phyloP scores from a whole-genome alignment of 2,329 filamentous ascomycete genomes.

The Alternaria tenuissima region DNA sequence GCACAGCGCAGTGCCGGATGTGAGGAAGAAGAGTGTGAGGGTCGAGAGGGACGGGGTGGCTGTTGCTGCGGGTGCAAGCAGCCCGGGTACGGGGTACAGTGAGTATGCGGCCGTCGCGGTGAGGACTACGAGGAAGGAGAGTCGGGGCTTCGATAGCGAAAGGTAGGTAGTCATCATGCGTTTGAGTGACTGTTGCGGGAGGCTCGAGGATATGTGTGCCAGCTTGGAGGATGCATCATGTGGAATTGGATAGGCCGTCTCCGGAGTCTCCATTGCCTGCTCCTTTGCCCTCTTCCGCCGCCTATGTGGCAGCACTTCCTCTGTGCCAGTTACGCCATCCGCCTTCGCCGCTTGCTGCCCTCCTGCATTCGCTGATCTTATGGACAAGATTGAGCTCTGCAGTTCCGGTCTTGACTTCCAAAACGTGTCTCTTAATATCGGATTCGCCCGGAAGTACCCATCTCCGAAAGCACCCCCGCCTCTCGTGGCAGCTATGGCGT shows the following conservation, averaged over 20 bases:
- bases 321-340: constrained; percentile 19
- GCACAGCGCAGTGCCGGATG: constrained; percentile 85
- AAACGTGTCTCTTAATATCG: constrained; percentile 44
- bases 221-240: constrained; percentile 69
- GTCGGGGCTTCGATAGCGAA: constrained; percentile 91
- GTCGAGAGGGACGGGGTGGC: constrained; percentile 82
- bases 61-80: constrained; percentile 75
- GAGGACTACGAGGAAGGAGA: constrained; percentile 89
- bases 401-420: constrained; percentile 39
- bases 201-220: constrained; percentile 64
- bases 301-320: constrained; percentile 47
- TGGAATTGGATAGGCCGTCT: constrained; percentile 51
- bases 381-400: constrained; percentile 40
- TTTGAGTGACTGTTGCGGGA: constrained; percentile 65
- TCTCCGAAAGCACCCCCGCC: constrained; percentile 44
- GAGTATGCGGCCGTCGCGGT: constrained; percentile 91
- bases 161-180: constrained; percentile 82
- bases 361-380: constrained; percentile 11
- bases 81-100: constrained; percentile 88
- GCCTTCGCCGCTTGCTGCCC: constrained; percentile 18
- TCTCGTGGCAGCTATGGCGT: constrained; percentile 41
- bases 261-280: constrained; percentile 23
- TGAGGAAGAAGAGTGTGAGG: constrained; percentile 90
- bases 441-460: constrained; percentile 53
- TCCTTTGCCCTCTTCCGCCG: constrained; percentile 44